Base-by-base conservation (phyloP, 805 yeast species). In the Candida xyloterini region DNA sequence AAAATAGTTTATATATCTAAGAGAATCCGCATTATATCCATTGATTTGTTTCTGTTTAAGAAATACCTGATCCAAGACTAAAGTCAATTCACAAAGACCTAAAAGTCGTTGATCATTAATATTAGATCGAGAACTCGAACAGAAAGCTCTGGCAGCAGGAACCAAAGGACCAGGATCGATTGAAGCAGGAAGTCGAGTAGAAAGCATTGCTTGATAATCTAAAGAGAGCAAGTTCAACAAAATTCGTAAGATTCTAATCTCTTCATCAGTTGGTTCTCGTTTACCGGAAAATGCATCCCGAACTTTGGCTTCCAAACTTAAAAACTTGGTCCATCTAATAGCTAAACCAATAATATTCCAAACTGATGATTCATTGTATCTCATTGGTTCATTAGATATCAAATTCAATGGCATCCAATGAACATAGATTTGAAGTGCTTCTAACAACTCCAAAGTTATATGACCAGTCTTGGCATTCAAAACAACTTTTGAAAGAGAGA, bases 141-240 rank as follows among this genome's bases (percentile, higher is more conserved):
- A 39, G 18, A 38, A 46, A 3, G 4, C 24, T n/a, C 45, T 30
- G 10, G 52, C 50, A 11, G 40, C 35, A 4, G 42, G 32, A 7
- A 46, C 48, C 9, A 48, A 29, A 6, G 48, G 50, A 5, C 22
- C 42, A 3, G 52, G 52, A 33, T 46, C 46, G 14, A 48, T 48
- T 4, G 52, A 40, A 5, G 44, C 37, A n/a, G 50, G 48, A 13
- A 48, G 30, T 15, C 49, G 35, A 2, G 52, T 38, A 9, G 52
- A 48, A 9, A 48, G 46, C 42, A 33, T 40, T 9, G 45, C 23
- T 34, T 48, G 52, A 30, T 48, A 40, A 30, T 48, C 52, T 10
- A 48, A 33, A 3, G 50, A 46, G 3, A 48, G 27, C 16, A 48
- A 36, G 16, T 48, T 48, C 18, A 48, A 35, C 4, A 48, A 27